Evolutionary conservation across 805 yeast species (phyloP).

Genomic region (Priceomyces fermenticarens): DNA sequence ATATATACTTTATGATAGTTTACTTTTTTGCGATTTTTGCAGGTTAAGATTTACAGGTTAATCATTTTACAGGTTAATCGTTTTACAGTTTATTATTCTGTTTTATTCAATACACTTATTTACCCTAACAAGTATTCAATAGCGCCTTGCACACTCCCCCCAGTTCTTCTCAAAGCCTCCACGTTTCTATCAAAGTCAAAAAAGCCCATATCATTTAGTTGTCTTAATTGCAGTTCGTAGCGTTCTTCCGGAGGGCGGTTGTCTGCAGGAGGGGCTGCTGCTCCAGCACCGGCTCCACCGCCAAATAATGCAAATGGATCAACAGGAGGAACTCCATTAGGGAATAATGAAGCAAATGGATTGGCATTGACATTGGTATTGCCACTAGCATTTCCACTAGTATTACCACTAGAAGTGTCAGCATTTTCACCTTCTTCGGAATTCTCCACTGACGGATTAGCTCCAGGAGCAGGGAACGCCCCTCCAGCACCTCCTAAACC

Average conservation of each 20-base stretch:
- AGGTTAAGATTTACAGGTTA: no score
- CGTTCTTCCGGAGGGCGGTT: constrained; percentile 46
- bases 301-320: constrained; percentile 58
- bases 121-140: constrained; percentile 67
- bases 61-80: background rate
- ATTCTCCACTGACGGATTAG: constrained; percentile 31
- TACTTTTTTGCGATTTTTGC: no score
- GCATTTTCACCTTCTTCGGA: constrained; percentile 9
- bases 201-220: constrained; percentile 58
- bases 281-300: constrained; percentile 20
- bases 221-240: constrained; percentile 41
- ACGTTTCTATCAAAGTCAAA: constrained; percentile 90
- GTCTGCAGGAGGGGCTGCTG: constrained; percentile 32
- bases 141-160: constrained; percentile 98
- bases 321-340: constrained; percentile 33
- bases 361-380: constrained; percentile 16
- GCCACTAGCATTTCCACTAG: constrained; percentile 12
- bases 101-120: no score
- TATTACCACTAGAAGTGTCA: constrained; percentile 9
- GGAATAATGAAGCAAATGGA: constrained; percentile 39
- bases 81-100: background rate
- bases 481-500: constrained; percentile 21
- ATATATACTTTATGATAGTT: no score
- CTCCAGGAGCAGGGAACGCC: constrained; percentile 32
- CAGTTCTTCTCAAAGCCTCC: constrained; percentile 87